Percentiles rank a stretch among this genome's conserved stretches.
Conservation (phyloP, 1,284 basidiomycete species). For the Fomitiporia mediterranea region DNA sequence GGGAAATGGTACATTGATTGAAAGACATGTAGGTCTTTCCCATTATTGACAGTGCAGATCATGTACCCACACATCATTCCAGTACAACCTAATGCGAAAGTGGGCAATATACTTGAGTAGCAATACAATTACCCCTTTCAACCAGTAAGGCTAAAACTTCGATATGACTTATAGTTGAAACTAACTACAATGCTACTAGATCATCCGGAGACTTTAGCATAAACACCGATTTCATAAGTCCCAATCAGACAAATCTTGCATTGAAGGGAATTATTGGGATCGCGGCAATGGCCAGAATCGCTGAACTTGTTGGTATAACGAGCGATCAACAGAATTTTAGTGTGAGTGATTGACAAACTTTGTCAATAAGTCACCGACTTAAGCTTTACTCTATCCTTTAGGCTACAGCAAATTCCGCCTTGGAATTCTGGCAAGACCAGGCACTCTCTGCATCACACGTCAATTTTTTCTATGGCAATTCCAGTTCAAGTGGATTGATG, state of each 20-base stretch:
- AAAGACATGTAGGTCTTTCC: conserved; percentile 3
- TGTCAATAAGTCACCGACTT: not conserved
- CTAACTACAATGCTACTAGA: not conserved
- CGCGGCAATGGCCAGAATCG: conserved; percentile 59
- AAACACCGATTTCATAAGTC: conserved; percentile 29
- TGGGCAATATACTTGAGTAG: conserved; percentile 37
- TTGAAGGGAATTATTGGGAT: conserved; percentile 75
- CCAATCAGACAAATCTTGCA: conserved; percentile 74
- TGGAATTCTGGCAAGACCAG: conserved; percentile 17
- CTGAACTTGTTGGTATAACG: conserved; percentile 26
- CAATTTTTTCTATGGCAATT: conserved; percentile 28
- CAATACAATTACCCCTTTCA: conserved; percentile 33
- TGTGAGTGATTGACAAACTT: not conserved
- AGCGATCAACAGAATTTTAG: conserved; percentile 27
- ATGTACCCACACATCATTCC: conserved; percentile 29
- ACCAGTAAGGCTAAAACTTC: conserved; percentile 28
- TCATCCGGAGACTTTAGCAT: not conserved
- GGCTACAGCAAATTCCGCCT: conserved; percentile 7
- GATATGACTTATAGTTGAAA: not conserved
- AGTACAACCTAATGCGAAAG: conserved; percentile 38
- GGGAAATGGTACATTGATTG: conserved; percentile 1
- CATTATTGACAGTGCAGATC: not conserved
- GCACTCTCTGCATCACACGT: conserved; percentile 16
- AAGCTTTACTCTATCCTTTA: not conserved
- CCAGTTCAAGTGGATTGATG: conserved; percentile 32